phyloP scores from a whole-genome alignment of 768 basidiomycete species.

The Pulveroboletus sp. region DNA sequence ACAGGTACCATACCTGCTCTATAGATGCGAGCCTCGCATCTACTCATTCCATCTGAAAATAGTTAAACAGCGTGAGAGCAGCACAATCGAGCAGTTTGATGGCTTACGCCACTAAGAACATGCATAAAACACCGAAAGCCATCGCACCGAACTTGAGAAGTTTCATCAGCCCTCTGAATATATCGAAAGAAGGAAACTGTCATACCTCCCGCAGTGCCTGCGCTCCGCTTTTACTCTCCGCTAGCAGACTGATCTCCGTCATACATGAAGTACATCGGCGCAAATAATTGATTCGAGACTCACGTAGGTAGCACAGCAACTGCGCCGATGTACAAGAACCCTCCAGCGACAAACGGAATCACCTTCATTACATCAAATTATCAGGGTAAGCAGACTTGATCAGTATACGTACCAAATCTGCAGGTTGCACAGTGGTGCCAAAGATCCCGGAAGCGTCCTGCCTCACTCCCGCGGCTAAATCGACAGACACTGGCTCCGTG shows the following conservation, averaged over 20 bases:
- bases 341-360: conserved; percentile 86
- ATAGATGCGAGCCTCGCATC: conserved; percentile 21
- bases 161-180: conserved; percentile 17
- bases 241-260: conserved; percentile 55
- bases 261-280: conserved; percentile 9
- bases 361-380: conserved; percentile 45
- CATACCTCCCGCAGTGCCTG: conserved; percentile 87
- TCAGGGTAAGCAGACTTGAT: conserved; percentile 12
- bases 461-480: conserved; percentile 75
- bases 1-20: conserved; percentile 3
- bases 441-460: conserved; percentile 74
- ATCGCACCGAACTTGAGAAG: conserved; percentile 78
- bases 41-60: conserved; percentile 74
- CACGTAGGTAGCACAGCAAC: conserved; percentile 90
- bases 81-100: conserved; percentile 11
- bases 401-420: conserved; percentile 67
- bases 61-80: conserved; percentile 18
- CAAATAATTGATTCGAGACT: conserved; percentile 30
- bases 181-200: conserved; percentile 7
- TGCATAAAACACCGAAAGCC: conserved; percentile 86
- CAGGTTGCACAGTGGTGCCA: conserved; percentile 74
- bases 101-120: conserved; percentile 89
- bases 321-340: conserved; percentile 90
- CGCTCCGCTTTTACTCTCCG: conserved; percentile 81
- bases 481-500: conserved; percentile 37